Percentiles rank a stretch among this genome's conserved stretches.
Evolutionary conservation across 1,284 basidiomycete species (phyloP).

Genomic region (Tylopilus orsonianus): DNA sequence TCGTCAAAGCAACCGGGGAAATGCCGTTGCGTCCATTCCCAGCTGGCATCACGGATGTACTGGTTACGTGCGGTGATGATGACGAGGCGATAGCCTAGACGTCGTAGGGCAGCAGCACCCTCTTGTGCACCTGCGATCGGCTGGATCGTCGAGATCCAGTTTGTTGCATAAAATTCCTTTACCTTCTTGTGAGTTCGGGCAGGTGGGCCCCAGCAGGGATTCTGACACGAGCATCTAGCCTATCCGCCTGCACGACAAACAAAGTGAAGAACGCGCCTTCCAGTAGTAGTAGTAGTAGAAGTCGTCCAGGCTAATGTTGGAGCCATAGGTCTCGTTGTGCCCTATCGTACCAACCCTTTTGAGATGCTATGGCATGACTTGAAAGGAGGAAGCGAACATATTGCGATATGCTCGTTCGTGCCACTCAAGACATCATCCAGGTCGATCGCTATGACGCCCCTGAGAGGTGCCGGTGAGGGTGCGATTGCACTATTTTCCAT

Average conservation of each 20-base stretch:
- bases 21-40: slow-evolving; percentile 66
- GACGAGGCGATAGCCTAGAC: slow-evolving; percentile 65
- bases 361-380: background rate
- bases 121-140: slow-evolving; percentile 69
- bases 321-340: slow-evolving; percentile 70
- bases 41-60: slow-evolving; percentile 57
- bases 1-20: slow-evolving; percentile 68
- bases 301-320: slow-evolving; percentile 45
- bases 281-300: slow-evolving; percentile 52
- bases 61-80: slow-evolving; percentile 74
- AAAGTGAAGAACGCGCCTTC: slow-evolving; percentile 36
- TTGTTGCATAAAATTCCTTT: slow-evolving; percentile 55
- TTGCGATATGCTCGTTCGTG: slow-evolving; percentile 64
- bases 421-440: slow-evolving; percentile 75
- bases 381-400: slow-evolving; percentile 49
- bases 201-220: slow-evolving; percentile 71
- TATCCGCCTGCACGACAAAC: slow-evolving; percentile 54
- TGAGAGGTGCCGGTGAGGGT: slow-evolving; percentile 11
- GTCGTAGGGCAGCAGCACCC: slow-evolving; percentile 53
- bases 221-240: slow-evolving; percentile 38
- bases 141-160: slow-evolving; percentile 49
- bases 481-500: background rate
- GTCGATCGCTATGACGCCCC: slow-evolving; percentile 67
- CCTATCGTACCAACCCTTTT: slow-evolving; percentile 39
- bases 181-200: slow-evolving; percentile 61